Evolutionary conservation across 345 rosid genomes (phyloP).

Genomic region (Lagerstroemia speciosa): DNA sequence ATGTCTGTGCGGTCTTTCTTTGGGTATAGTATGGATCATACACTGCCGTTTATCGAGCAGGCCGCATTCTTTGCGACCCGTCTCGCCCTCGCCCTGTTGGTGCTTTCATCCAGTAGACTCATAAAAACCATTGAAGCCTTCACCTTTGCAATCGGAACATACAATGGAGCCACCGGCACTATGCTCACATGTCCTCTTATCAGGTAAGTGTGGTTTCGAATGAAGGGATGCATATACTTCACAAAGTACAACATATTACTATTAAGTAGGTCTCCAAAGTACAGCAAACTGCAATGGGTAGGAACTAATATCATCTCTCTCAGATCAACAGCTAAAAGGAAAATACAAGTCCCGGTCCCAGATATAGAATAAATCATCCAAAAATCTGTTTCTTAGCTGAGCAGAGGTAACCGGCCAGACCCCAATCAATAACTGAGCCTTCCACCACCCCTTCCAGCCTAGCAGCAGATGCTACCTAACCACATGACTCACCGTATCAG

Average conservation of each 20-base stretch:
- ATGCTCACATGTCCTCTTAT: slow-evolving; percentile 46
- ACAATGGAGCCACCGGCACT: slow-evolving; percentile 80
- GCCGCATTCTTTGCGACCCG: slow-evolving; percentile 62
- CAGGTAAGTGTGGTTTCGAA: background rate
- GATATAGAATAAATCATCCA: background rate
- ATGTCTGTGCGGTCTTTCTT: too few relatives aligned
- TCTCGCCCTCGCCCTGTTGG: slow-evolving; percentile 80
- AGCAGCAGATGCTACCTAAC: background rate
- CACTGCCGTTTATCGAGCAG: slow-evolving; percentile 94
- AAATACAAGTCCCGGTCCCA: background rate
- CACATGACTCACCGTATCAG: too few relatives aligned
- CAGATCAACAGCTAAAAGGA: background rate
- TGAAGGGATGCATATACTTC: background rate
- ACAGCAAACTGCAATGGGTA: background rate
- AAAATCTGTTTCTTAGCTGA: background rate
- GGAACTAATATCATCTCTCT: background rate
- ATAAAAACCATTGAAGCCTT: slow-evolving; percentile 84
- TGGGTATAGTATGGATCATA: too few relatives aligned
- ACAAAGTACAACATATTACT: background rate
- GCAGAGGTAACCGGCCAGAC: background rate
- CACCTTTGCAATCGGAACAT: slow-evolving; percentile 84
- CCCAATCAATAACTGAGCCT: background rate
- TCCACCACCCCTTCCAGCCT: background rate
- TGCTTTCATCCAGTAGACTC: slow-evolving; percentile 57
- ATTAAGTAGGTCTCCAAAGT: background rate